Conservation (phyloP, 176 grass and related monocot genomes). For the Triticum urartu region DNA sequence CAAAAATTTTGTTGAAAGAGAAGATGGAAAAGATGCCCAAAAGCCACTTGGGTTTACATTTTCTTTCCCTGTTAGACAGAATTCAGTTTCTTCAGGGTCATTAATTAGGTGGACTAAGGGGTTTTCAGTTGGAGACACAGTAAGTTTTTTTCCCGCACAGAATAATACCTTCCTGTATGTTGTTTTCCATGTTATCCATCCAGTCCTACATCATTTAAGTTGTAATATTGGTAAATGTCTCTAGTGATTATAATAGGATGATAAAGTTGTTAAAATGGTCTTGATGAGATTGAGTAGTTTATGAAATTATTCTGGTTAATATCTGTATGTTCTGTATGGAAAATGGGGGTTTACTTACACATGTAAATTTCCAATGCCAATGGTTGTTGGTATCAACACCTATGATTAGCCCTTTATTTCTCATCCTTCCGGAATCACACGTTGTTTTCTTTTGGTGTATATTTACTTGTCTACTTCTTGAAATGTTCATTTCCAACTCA, state of each 20-base stretch:
- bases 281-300: not conserved
- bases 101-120: slow-evolving; percentile 96
- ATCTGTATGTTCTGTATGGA: not conserved
- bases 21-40: slow-evolving; percentile 48
- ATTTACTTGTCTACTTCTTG: not conserved
- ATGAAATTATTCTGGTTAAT: not conserved
- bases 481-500: slow-evolving; percentile 5
- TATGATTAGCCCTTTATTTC: not conserved
- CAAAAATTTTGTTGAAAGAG: slow-evolving; percentile 74
- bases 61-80: slow-evolving; percentile 95
- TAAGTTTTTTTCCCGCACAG: slow-evolving; percentile 26
- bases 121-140: slow-evolving; percentile 72
- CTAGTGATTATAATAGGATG: not conserved
- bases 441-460: slow-evolving; percentile 17
- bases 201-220: not conserved
- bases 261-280: not conserved
- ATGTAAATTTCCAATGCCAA: not conserved
- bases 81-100: slow-evolving; percentile 78
- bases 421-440: not conserved
- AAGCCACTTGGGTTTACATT: slow-evolving; percentile 87
- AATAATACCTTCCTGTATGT: not conserved
- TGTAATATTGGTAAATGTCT: not conserved
- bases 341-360: not conserved
- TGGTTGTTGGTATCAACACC: not conserved
- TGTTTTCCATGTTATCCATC: slow-evolving; percentile 7